A percentile compares a stretch with the other conserved stretches of the same genome.
phyloP scores from a whole-genome alignment of 306 rosid species.

The Potentilla sterilis region DNA sequence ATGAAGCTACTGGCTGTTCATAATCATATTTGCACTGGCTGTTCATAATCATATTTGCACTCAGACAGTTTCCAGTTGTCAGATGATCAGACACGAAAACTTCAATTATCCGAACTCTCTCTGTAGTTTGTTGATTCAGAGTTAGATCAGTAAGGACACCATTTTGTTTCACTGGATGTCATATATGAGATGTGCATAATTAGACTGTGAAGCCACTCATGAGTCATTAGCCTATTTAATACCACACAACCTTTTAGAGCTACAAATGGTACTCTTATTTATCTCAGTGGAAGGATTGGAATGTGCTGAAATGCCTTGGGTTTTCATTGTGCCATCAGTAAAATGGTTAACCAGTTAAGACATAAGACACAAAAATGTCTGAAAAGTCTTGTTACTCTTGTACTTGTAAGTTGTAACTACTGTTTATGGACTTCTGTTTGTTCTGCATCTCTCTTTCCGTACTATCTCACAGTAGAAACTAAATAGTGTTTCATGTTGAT shows the following conservation, averaged over 20 bases:
- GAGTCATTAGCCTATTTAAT: background rate
- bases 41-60: background rate
- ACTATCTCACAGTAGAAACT: background rate
- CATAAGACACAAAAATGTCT: no score
- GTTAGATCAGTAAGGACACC: background rate
- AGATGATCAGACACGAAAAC: background rate
- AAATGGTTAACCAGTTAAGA: background rate
- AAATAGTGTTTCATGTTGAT: background rate
- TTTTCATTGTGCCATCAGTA: background rate
- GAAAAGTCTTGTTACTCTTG: no score
- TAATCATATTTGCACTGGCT: background rate
- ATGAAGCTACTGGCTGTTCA: background rate
- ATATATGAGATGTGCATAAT: background rate
- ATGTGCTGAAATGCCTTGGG: background rate
- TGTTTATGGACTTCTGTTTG: background rate
- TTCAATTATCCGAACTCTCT: background rate
- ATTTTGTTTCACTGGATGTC: conserved; percentile 1
- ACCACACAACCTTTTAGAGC: background rate
- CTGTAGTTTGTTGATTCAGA: background rate
- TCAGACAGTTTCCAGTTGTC: background rate
- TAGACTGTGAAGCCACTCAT: background rate
- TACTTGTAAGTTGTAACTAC: background rate
- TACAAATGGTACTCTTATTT: background rate
- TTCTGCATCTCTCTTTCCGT: background rate
- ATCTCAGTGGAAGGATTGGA: background rate